Percentiles rank a stretch among this genome's conserved stretches.
phyloP scores from a whole-genome alignment of 2,329 filamentous ascomycete species.

The Aureobasidium sp. region DNA sequence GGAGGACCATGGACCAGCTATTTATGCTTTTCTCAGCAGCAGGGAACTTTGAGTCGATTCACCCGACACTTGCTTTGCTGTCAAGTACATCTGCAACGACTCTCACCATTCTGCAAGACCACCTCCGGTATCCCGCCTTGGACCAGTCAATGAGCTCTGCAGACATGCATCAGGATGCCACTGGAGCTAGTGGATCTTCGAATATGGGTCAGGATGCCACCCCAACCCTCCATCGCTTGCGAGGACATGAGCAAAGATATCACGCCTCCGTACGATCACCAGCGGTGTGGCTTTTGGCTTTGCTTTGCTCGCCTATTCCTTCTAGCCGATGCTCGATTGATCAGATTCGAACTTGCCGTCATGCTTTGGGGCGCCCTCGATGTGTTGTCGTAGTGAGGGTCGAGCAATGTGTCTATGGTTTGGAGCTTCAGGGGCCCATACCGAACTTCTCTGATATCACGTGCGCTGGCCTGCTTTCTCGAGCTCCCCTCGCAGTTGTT shows the following conservation, averaged over 20 bases:
- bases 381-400: slow-evolving; percentile 8
- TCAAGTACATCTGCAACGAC: background rate
- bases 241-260: background rate
- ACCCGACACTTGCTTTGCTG: background rate
- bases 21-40: slow-evolving; percentile 13
- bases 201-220: background rate
- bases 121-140: background rate
- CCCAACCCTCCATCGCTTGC: slow-evolving; percentile 10
- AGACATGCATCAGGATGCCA: background rate
- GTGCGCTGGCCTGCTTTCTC: background rate
- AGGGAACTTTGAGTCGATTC: background rate
- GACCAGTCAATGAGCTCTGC: slow-evolving; percentile 7
- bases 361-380: background rate
- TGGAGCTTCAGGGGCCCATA: slow-evolving; percentile 6
- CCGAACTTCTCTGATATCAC: slow-evolving; percentile 13
- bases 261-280: slow-evolving; percentile 22
- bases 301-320: slow-evolving; percentile 36
- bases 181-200: slow-evolving; percentile 11
- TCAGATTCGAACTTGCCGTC: slow-evolving; percentile 25
- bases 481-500: background rate
- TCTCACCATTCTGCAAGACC: slow-evolving; percentile 7
- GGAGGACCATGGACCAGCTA: slow-evolving; percentile 1
- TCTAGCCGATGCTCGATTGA: slow-evolving; percentile 33
- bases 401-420: background rate
- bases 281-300: slow-evolving; percentile 35